Percentiles rank a stretch among this genome's conserved stretches.
phyloP scores from a whole-genome alignment of 306 rosid species.

The Boehmeria nivea region DNA sequence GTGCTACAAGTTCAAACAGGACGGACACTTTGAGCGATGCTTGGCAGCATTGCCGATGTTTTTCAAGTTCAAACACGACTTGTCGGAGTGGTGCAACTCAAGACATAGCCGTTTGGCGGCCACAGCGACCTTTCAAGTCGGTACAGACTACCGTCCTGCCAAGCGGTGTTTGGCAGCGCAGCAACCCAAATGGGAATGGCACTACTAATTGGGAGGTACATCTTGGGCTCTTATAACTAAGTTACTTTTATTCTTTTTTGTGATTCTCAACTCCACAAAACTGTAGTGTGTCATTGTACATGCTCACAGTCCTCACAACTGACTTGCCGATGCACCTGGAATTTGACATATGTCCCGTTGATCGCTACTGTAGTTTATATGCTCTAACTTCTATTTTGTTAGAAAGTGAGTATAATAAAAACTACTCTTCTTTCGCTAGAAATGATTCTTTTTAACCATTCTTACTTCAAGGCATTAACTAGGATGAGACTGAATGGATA shows the following conservation, averaged over 20 bases:
- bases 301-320: slow-evolving; percentile 11
- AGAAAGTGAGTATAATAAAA: too few species aligned
- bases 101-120: slow-evolving; percentile 21
- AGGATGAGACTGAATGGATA: too few species aligned
- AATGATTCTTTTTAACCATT: too few species aligned
- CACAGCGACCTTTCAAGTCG: slow-evolving; percentile 20
- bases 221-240: slow-evolving; percentile 10
- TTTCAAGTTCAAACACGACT: too few species aligned
- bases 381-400: too few species aligned
- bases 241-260: fast-evolving
- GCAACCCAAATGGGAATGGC: neutral
- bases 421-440: too few species aligned
- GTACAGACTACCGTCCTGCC: slow-evolving; percentile 32
- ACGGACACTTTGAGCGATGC: slow-evolving; percentile 26
- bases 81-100: too few species aligned
- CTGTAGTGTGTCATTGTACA: slow-evolving; percentile 17
- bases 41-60: too few species aligned
- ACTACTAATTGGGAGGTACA: neutral
- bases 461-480: too few species aligned
- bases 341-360: slow-evolving; percentile 1
- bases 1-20: slow-evolving; percentile 30
- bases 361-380: too few species aligned
- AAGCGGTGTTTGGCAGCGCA: slow-evolving; percentile 20
- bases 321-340: slow-evolving; percentile 21
- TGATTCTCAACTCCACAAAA: slow-evolving; percentile 22